Evolutionary conservation across 2,329 filamentous ascomycete species (phyloP).

Genomic region (Leptographium radiaticola): DNA sequence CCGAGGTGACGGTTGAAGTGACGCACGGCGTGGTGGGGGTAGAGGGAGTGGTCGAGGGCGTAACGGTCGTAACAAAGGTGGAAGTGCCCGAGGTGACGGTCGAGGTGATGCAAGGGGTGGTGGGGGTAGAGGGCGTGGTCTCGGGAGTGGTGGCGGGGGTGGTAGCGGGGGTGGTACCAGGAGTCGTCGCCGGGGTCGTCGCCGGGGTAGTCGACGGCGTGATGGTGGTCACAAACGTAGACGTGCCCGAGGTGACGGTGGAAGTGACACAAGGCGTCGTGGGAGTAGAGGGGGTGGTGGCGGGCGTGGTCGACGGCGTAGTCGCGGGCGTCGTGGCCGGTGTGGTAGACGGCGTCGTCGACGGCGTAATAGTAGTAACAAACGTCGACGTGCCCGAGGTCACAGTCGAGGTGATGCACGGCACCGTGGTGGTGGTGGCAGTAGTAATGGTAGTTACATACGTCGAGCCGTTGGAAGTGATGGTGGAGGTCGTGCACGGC

Average conservation of each 20-base stretch:
- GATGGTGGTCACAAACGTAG: not conserved
- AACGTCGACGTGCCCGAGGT: not conserved
- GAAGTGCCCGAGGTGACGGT: not conserved
- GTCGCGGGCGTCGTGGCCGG: too few species aligned
- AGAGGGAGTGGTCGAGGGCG: not conserved
- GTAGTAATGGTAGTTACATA: not conserved
- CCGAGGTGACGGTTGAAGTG: not conserved
- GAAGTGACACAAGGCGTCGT: not conserved
- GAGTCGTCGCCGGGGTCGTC: not conserved
- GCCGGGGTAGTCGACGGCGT: not conserved
- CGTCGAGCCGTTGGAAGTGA: not conserved
- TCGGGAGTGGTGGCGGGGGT: too few species aligned
- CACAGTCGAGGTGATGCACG: not conserved
- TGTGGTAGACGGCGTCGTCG: not conserved
- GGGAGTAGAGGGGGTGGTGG: slow-evolving; percentile 1
- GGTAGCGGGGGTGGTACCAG: too few species aligned
- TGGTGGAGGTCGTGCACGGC: not conserved
- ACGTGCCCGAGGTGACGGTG: not conserved
- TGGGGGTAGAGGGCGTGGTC: slow-evolving; percentile 4
- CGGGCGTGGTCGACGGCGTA: too few species aligned
- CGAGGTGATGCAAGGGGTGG: not conserved
- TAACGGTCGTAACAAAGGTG: not conserved
- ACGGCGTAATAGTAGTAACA: not conserved
- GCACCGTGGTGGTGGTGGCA: slow-evolving; percentile 1
- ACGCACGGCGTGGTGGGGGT: too few species aligned